Evolutionary conservation across 2,329 filamentous ascomycete genomes (phyloP), one percentile per base, ranked within the genome.

Genomic region (Beauveria sp.): DNA sequence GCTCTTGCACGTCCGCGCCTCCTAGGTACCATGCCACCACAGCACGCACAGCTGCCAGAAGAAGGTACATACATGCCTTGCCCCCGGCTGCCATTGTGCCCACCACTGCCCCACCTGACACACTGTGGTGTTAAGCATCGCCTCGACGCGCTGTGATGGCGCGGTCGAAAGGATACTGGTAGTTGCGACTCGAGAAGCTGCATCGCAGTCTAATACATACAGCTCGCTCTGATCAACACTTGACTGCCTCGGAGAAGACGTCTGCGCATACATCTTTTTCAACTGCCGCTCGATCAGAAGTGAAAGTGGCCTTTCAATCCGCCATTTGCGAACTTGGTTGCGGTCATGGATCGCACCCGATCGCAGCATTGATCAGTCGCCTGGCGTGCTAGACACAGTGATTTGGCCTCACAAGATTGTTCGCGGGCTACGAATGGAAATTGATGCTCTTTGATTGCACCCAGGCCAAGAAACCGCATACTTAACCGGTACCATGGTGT

Each of bases 61-160:
- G 28, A 58, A 42, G 55, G 26, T 26, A 26, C 26, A 5, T 57
- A 22, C 42, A 40, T 16, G 6, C 34, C 34, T 38, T 38, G 14
- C 34, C 12, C 34, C 34, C 12, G 5, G 34, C 34, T 14, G 12
- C 38, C 26, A 24, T 54, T 38, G 16, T 43, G 49, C 14, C 58
- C 58, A 22, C 58, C 49, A 26, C 49, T 48, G 26, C 50, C 59
- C 59, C 59, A 61, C 59, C 50, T 61, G 8, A 45, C 40, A n/a
- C 48, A 46, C 56, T 40, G 9, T 43, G 45, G 20, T 40, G 57
- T 46, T 20, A 28, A 49, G 55, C 45, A 50, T 50, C 45, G 9
- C 26, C 55, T 46, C 8, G 34, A 38, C 34, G 34, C 34, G n/a
- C 45, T 24, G 43, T 49, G 45, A 38, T 49, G 31, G 46, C 28